Evolutionary conservation across 805 yeast species (phyloP), one percentile per base, ranked within the genome.

Genomic region (Candida krabiensis): DNA sequence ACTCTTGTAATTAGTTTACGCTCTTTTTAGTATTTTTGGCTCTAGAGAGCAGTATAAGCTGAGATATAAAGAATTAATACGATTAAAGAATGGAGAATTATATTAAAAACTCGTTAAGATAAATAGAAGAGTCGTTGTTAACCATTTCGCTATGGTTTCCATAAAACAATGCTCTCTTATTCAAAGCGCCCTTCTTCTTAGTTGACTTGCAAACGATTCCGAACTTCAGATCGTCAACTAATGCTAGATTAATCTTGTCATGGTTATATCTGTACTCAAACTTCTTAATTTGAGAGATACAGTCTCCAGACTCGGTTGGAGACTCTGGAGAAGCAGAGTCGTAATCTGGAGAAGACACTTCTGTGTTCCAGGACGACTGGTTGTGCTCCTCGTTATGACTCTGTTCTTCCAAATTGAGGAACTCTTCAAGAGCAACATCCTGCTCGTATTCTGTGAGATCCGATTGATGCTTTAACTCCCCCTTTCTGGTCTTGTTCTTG

Each of bases 141-240:
- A 60, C 57, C 66, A 61, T 59, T 38, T 60, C 61, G 17, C 49
- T 43, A 17, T 53, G 57, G 30, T 52, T 56, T 8, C 65, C 65
- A 17, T 55, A 52, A 36, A 58, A 50, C 14, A 61, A 35, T 5
- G 66, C 62, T 19, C 60, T 46, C 31, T 49, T 57, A 28, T 60
- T 61, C 27, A 61, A 36, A 3, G 66, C 61, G 15, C 54, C 58
- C 40, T 46, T 31, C 35, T 40, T 37, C 14, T 42, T 35, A 13
- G 33, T 11, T 21, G 30, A 13, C 15, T 35, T 19, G 4, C 30
- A 19, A 26, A 24, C 9, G n/a, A 28, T 22, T 19, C 29, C 30
- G 21, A 28, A 16, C 17, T 38, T 43, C 13, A 40, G 19, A 7
- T 53, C 51, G 24, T 52, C 51, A 8, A 58, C 50, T 25, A 58